phyloP scores from a whole-genome alignment of 805 yeast genomes.

The Zygoascus bituminiphila region DNA sequence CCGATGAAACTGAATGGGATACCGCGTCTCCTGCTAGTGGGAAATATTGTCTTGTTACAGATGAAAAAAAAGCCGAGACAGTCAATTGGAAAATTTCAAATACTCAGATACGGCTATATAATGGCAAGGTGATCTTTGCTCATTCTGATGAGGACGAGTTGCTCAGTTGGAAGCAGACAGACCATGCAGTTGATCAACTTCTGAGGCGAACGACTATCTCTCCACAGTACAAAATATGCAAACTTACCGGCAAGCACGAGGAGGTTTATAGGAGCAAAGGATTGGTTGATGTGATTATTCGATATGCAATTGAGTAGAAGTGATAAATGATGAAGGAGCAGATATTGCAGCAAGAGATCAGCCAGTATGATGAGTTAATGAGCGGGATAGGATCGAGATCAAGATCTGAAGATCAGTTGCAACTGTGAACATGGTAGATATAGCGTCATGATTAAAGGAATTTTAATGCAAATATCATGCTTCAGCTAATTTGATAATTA shows the following conservation, averaged over 20 bases:
- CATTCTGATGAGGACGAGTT: conserved; percentile 67
- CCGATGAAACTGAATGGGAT: conserved; percentile 22
- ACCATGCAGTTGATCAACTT: conserved; percentile 35
- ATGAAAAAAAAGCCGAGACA: background rate
- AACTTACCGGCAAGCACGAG: background rate
- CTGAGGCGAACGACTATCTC: background rate
- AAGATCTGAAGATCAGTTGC: no score
- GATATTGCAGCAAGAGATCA: no score
- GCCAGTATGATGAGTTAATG: no score
- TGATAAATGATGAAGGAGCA: no score
- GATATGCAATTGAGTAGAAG: no score
- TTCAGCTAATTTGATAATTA: no score
- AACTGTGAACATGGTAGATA: no score
- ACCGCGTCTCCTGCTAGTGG: conserved; percentile 18
- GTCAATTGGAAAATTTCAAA: background rate
- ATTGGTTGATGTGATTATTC: no score
- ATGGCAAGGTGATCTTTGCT: conserved; percentile 32
- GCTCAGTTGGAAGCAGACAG: conserved; percentile 30
- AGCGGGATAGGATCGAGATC: no score
- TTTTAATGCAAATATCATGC: no score
- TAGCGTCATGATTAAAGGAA: no score
- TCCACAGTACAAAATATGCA: background rate
- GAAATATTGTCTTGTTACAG: background rate
- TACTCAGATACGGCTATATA: background rate
- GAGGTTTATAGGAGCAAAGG: background rate